Conservation (phyloP, 2,329 filamentous ascomycete genomes). For the Verticillium nonalfalfae region DNA sequence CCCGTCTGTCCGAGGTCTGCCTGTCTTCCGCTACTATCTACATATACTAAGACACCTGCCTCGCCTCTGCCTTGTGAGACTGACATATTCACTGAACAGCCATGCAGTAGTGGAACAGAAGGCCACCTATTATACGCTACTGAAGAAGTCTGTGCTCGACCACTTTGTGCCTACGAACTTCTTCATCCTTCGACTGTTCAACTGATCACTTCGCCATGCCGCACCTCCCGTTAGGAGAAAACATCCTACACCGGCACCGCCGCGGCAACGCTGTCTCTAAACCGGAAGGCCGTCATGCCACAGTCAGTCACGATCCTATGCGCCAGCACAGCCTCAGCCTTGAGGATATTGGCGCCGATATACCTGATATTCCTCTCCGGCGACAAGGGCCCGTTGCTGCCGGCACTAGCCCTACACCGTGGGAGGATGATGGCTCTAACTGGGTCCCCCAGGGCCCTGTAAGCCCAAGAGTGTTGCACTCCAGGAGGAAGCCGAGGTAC, state of each 20-base stretch:
- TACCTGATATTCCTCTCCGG: constrained; percentile 16
- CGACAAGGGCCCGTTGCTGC: neutral
- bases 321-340: neutral
- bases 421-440: constrained; percentile 7
- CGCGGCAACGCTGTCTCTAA: neutral
- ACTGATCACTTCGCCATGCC: neutral
- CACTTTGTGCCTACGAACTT: neutral
- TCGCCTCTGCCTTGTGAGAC: neutral
- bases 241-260: neutral
- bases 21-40: neutral
- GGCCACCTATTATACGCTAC: neutral
- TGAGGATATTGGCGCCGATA: constrained; percentile 10
- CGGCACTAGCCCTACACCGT: neutral
- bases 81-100: neutral
- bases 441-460: constrained; percentile 4
- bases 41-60: neutral
- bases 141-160: neutral
- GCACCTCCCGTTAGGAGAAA: neutral
- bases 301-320: neutral
- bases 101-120: neutral
- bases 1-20: neutral
- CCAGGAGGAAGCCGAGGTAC: constrained; percentile 4
- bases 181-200: neutral
- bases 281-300: neutral
- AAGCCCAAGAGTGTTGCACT: neutral